Base-by-base conservation (phyloP, 2,329 filamentous ascomycete genomes). In the Mycosphaerella sp. region DNA sequence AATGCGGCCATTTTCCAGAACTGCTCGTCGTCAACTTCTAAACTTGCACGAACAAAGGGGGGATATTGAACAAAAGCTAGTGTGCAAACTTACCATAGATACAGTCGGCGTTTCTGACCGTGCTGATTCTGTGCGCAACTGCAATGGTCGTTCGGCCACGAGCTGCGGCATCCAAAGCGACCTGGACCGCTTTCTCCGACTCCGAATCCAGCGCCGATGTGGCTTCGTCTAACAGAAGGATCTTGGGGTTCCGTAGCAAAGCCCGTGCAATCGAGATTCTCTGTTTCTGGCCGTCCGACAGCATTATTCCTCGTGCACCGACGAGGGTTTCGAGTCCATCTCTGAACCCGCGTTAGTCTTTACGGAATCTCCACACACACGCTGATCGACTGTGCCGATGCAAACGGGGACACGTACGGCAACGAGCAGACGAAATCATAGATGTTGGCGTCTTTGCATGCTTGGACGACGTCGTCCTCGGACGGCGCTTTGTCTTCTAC, bases 331-430 rank as follows among this genome's bases (percentile, higher is more conserved):
- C 69, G 62, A 87, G 87, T 0, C 82, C 81, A 12, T 83, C 69
- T 0, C 21, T 25, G 21, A 6, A 25, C 6, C 3, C 2, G 7
- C 21, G 21, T 25, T 25, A 25, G 21, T 25, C 21, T 25, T 25
- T 6, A 25, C 82, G 82, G 13, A 88, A 69, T 0, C 74, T 68
- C 48, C 72, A 68, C 57, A 88, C 83, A 21, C n/a, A n/a, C n/a
- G 83, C 87, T 0, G 84, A 84, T 48, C 79, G 78, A 55, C 82
- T 75, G 36, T 87, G 80, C 70, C 1, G 75, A 77, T 1, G 78
- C 77, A 2, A 63, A 52, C 8, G 62, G 59, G 8, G 7, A 25
- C 7, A 25, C 21, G 21, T 25, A 25, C 21, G 21, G 21, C 21
- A 25, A 25, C 21, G 21, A 25, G 21, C 21, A 6, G 21, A 25